Evolutionary conservation across 805 yeast genomes (phyloP).

Genomic region (Ogataea paradorogensis): DNA sequence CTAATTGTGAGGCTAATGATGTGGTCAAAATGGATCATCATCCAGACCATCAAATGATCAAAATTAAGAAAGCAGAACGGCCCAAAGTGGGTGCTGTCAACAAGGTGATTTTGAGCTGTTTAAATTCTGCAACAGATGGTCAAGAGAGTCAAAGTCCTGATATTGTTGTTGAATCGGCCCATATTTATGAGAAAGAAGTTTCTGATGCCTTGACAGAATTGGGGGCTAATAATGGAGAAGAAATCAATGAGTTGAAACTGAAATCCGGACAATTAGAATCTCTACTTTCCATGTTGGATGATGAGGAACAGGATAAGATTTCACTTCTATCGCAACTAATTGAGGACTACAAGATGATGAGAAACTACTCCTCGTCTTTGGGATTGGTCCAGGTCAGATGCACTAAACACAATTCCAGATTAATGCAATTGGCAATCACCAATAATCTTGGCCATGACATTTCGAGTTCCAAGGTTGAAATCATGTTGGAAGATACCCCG

Average conservation of each 20-base stretch:
- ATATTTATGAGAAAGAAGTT: slow-evolving; percentile 1
- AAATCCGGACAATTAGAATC: slow-evolving; percentile 15
- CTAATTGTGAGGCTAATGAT: slow-evolving; percentile 34
- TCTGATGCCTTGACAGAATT: slow-evolving; percentile 6
- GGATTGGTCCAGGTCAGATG: slow-evolving; percentile 4
- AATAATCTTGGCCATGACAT: slow-evolving; percentile 11
- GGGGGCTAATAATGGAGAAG: slow-evolving; percentile 8
- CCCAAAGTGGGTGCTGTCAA: slow-evolving; percentile 10
- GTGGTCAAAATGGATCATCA: slow-evolving; percentile 18
- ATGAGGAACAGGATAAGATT: slow-evolving; percentile 12
- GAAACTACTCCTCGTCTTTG: background rate
- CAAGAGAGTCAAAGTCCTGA: background rate
- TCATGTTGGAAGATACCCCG: slow-evolving; percentile 4
- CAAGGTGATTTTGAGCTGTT: background rate
- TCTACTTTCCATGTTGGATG: slow-evolving; percentile 11
- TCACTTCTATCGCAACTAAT: slow-evolving; percentile 12
- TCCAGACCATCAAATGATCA: slow-evolving; percentile 27
- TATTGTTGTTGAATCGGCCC: background rate
- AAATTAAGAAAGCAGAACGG: slow-evolving; percentile 21
- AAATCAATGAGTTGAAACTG: slow-evolving; percentile 9
- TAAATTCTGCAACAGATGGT: background rate
- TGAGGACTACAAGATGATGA: slow-evolving; percentile 14
- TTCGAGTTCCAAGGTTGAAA: slow-evolving; percentile 9
- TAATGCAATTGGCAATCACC: slow-evolving; percentile 6
- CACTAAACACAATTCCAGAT: slow-evolving; percentile 2